Evolutionary conservation across 345 rosid species (phyloP), one percentile per base, ranked within the genome.

Genomic region (Hibiscus mutabilis): DNA sequence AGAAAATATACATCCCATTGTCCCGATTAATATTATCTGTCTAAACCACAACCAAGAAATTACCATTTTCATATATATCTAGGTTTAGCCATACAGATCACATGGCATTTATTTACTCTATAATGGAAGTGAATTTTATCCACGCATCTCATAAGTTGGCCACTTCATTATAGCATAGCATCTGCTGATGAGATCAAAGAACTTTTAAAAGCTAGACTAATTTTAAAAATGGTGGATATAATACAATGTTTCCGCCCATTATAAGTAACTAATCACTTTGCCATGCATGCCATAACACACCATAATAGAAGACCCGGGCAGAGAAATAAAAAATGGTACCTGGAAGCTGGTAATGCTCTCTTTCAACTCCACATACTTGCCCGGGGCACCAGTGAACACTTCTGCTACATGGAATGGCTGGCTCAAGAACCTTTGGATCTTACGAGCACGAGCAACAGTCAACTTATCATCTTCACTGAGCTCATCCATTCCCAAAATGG

Each of bases 391-490:
- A 0, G 98, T 96, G 88, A 95, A 96, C 44, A 96, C 97, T 76
- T 96, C 99, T 22, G 99, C 98, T 16, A 96, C 97, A 46, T 96
- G 98, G 98, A 92, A 96, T 22, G 99, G 98, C 85, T 92, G 97
- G 77, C 98, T 96, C 89, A 92, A 86, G 87, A 96, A 96, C 75
- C 88, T 89, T 75, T 89, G 96, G 75, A 92, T 96, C 81, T 92
- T 96, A 71, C 98, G 98, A 53, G 99, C 99, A 72, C 96, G 97
- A 4, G 99, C 94, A 68, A 96, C 99, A 4, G 97, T 92, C 83
- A 96, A 68, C 60, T 96, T 96, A 74, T 96, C 99, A 79, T 96
- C 99, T 86, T 96, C 99, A 84, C 99, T 96, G 8, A 96, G 98
- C 87, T 96, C 99, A 80, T 95, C 99, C 98, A 96, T 88, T 46